Evolutionary conservation across 345 rosid genomes (phyloP), one percentile per base, ranked within the genome.

Genomic region (Lepidium aucheri): DNA sequence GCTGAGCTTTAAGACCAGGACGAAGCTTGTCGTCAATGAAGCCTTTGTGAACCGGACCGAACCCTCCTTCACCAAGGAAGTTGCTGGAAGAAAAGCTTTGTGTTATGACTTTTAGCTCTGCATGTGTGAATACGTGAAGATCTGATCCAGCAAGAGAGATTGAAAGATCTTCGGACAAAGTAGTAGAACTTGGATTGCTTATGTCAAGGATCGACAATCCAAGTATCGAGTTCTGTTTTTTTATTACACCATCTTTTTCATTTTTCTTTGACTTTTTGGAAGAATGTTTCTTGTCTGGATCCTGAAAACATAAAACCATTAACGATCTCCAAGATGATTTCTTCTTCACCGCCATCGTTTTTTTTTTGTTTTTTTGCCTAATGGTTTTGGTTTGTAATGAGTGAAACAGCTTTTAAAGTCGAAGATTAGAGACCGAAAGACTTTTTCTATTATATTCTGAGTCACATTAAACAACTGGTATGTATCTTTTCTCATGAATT

Each of bases 31-130:
- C 96, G 40, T 91, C 97, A 7, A 91, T 70, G 82, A 91, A 91
- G 1, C 96, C 98, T 50, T 91, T 91, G 24, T 91, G 86, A 30
- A 91, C 98, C 0, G 83, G 88, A 41, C 98, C 98, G 7, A 91
- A 91, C 72, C 98, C 98, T 30, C 98, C 98, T 74, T 85, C 91
- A 0, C 98, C 98, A 0, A 91, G 69, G 15, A 91, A 86, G 71
- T 85, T 91, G 53, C 78, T 73, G 0, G 90, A 72, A 5, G 98
- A 84, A 73, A 85, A 91, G 76, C 74, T 78, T 61, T 91, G 91
- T 2, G 98, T 91, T 59, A 85, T 80, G 70, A 88, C 73, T 78
- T 78, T 91, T 26, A 91, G 80, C 77, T 91, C 98, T 8, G 76
- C 80, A 2, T 69, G 79, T n/a, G 88, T 82, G 51, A 91, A 91